A percentile compares a stretch with the other conserved stretches of the same genome.
Evolutionary conservation across 176 grass and related monocot species (phyloP).

Genomic region (Hsuehochloa calcarea): DNA sequence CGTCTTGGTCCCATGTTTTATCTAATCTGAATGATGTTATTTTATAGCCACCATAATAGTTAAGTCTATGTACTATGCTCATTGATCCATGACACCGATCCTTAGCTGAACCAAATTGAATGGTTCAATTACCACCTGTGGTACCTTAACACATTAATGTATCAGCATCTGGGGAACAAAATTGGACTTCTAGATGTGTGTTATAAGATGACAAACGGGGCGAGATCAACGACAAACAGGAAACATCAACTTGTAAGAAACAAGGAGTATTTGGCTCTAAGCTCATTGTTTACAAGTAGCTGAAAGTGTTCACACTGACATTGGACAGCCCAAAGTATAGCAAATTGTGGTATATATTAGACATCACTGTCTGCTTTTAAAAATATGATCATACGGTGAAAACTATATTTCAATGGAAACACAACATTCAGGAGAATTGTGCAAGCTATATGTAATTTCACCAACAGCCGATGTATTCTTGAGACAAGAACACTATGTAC

Average conservation of each 20-base stretch:
- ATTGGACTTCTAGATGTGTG: slow-evolving; percentile 28
- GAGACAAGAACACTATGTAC: not conserved
- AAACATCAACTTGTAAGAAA: slow-evolving; percentile 11
- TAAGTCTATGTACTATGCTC: slow-evolving; percentile 27
- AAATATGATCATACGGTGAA: slow-evolving; percentile 14
- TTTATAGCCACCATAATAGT: slow-evolving; percentile 40
- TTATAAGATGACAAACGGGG: slow-evolving; percentile 1
- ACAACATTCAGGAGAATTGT: slow-evolving; percentile 8
- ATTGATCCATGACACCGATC: slow-evolving; percentile 11
- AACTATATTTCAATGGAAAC: slow-evolving; percentile 8
- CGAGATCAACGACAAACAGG: slow-evolving; percentile 15
- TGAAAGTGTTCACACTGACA: slow-evolving; percentile 2
- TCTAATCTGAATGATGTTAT: slow-evolving; percentile 22
- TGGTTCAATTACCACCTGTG: slow-evolving; percentile 22
- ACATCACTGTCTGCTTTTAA: slow-evolving; percentile 10
- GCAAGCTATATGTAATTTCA: slow-evolving; percentile 24
- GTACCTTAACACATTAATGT: slow-evolving; percentile 23
- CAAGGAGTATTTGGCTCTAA: slow-evolving; percentile 25
- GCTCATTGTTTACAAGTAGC: slow-evolving; percentile 24
- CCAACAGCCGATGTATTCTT: slow-evolving; percentile 10
- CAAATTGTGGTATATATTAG: not conserved
- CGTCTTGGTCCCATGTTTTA: slow-evolving; percentile 36
- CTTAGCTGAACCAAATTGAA: slow-evolving; percentile 34
- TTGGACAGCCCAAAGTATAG: slow-evolving; percentile 23
- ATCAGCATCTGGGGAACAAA: slow-evolving; percentile 41